phyloP scores from a whole-genome alignment of 352 stramenopile species.

The Phytophthora pluvialis region DNA sequence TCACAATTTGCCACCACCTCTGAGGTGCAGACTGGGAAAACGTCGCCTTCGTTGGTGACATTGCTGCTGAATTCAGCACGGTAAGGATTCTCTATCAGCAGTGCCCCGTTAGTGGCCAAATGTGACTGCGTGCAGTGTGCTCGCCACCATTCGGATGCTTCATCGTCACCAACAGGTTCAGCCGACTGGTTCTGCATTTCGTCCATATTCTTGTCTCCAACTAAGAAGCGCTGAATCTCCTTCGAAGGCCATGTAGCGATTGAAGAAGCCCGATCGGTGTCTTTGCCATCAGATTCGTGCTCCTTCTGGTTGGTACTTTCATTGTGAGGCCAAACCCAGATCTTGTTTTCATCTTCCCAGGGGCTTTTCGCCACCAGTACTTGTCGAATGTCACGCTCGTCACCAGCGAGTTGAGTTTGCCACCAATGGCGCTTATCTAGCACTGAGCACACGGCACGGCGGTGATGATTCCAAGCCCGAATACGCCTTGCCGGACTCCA shows the following conservation, averaged over 20 bases:
- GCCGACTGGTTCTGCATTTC: neutral
- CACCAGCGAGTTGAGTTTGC: conserved; percentile 55
- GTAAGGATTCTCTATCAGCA: conserved; percentile 17
- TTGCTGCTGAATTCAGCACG: conserved; percentile 34
- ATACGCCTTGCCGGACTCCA: conserved; percentile 33
- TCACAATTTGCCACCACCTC: conserved; percentile 57
- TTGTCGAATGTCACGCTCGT: conserved; percentile 52
- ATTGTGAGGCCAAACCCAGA: conserved; percentile 55
- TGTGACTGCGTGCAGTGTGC: conserved; percentile 63
- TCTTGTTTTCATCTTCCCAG: conserved; percentile 52
- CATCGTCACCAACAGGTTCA: conserved; percentile 32
- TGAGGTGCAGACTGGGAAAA: conserved; percentile 44
- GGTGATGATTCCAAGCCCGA: conserved; percentile 51
- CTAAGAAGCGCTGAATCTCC: conserved; percentile 51
- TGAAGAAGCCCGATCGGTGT: neutral
- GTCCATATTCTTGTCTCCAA: conserved; percentile 14
- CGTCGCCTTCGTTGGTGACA: conserved; percentile 23
- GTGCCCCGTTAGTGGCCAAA: conserved; percentile 25
- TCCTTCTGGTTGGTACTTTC: conserved; percentile 15
- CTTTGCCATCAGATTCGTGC: neutral
- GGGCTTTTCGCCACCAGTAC: conserved; percentile 44
- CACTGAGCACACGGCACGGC: conserved; percentile 36
- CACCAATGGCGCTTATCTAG: conserved; percentile 53
- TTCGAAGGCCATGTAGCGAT: conserved; percentile 18
- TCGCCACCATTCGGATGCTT: conserved; percentile 65